Evolutionary conservation across 805 yeast genomes (phyloP), one percentile per base, ranked within the genome.

Genomic region (Starmerella ratchasimensis): DNA sequence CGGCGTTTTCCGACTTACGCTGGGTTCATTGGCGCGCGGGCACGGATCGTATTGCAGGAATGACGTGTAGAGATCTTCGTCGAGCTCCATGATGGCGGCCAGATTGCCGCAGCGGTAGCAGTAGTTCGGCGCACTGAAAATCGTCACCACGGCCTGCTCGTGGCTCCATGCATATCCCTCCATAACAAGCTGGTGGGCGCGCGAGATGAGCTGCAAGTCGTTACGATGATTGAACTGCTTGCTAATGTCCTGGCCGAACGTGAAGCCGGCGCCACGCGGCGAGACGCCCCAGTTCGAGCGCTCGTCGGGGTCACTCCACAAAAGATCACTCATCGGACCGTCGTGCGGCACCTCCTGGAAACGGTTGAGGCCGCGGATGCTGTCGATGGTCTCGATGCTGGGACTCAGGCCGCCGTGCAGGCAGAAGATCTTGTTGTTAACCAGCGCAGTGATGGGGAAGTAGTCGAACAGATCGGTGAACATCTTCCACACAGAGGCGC

Each of bases 221-320:
- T 86, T 86, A 19, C 93, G 79, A 65, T 86, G 95, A 59, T 86
- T 86, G 65, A 86, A 86, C 61, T 86, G 95, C 62, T 84, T 94
- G 52, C 82, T 72, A 55, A 86, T 83, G 68, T 86, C 95, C 67
- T 80, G 94, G 54, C 97, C 97, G 71, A 86, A 86, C 55, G 95
- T 84, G 79, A 81, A 86, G 61, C 97, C 97, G 46, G 97, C 97
- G 67, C 96, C 96, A 71, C 97, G 76, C 61, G 96, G 95, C 57
- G 88, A 76, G 51, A 86, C 84, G 46, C 95, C 96, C 97, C 97
- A 86, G 53, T 94, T 94, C 51, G 94, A 94, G 57, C 95, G 70
- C 60, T 86, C 95, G 59, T 86, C 97, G 15, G 96, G 96, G 59
- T 86, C 96, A 5, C 93, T 79, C 96, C 96, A 86, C 50, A 86